These are phyloP conservation scores for Camelina laxa DNA, from an alignment of 345 rosid species.

Conservation along the genomic window DNA sequence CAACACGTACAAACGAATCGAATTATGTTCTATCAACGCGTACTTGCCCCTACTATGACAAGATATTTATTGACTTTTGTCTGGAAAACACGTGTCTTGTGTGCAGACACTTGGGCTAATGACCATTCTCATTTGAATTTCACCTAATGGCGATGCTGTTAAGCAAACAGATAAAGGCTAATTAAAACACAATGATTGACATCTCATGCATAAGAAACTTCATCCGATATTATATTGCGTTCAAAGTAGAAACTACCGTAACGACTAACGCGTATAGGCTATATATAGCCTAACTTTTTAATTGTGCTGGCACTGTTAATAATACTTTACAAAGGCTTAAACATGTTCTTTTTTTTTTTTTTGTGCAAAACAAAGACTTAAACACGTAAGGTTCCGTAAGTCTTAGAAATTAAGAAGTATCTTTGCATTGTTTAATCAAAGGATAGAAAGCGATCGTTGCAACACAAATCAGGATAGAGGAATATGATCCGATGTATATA, in stretches of 20 bases:
- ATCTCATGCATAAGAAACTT: background rate
- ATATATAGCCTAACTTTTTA: background rate
- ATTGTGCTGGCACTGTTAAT: background rate
- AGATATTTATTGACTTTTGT: background rate
- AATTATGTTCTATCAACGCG: constrained; percentile 5
- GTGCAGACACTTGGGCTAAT: background rate
- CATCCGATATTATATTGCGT: background rate
- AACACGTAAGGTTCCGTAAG: background rate
- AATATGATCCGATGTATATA: too few relatives aligned
- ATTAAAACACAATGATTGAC: background rate
- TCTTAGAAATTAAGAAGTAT: background rate
- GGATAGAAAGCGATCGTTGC: background rate
- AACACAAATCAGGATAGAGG: background rate
- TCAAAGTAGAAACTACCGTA: background rate
- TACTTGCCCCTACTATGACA: background rate
- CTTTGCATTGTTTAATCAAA: constrained; percentile 5
- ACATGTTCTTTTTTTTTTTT: too few relatives aligned
- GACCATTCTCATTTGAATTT: background rate
- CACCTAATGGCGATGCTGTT: background rate
- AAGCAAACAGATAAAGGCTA: background rate
- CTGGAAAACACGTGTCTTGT: constrained; percentile 14
- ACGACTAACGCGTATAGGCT: background rate
- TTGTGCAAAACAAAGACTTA: too few relatives aligned
- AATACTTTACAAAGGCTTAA: background rate
- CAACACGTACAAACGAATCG: background rate